Conservation (phyloP, 2,329 filamentous ascomycete genomes). For the Dactylellina cionopaga region DNA sequence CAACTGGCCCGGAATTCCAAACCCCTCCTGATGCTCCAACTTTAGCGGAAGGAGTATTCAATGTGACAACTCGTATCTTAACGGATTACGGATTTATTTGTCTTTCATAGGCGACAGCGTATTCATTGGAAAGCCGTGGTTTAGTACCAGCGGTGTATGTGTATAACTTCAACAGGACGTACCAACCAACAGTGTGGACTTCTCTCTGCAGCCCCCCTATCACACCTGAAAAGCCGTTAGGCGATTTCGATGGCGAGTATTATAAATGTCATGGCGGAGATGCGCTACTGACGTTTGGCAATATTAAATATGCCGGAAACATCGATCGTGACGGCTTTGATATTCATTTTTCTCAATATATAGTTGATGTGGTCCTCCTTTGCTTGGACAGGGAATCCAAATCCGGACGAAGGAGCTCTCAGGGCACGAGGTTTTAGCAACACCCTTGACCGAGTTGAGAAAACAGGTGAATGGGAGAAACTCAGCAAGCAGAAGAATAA, state of each 20-base stretch:
- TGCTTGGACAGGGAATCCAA: conserved; percentile 59
- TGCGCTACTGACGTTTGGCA: conserved; percentile 61
- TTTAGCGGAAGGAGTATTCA: conserved; percentile 57
- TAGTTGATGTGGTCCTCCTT: conserved; percentile 60
- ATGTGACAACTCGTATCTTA: conserved; percentile 59
- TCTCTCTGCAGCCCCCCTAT: conserved; percentile 58
- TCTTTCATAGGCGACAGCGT: conserved; percentile 59
- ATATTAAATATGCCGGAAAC: conserved; percentile 57
- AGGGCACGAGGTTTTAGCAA: conserved; percentile 57
- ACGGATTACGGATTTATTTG: conserved; percentile 60
- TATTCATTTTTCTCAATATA: conserved; percentile 59
- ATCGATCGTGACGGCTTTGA: conserved; percentile 60
- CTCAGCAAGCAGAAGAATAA: background rate
- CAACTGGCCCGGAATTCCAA: conserved; percentile 42
- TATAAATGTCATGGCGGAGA: conserved; percentile 63
- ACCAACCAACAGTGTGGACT: conserved; percentile 59
- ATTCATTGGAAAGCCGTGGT: conserved; percentile 57
- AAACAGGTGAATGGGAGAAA: conserved; percentile 58
- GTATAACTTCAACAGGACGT: conserved; percentile 62
- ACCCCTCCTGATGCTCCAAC: conserved; percentile 31
- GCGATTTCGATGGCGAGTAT: conserved; percentile 61
- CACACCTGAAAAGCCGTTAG: conserved; percentile 58
- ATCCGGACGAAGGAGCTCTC: conserved; percentile 58
- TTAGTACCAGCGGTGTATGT: conserved; percentile 59
- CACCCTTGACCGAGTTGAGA: conserved; percentile 57